Evolutionary conservation across 768 basidiomycete species (phyloP).

Genomic region (Tulasnella sp.): DNA sequence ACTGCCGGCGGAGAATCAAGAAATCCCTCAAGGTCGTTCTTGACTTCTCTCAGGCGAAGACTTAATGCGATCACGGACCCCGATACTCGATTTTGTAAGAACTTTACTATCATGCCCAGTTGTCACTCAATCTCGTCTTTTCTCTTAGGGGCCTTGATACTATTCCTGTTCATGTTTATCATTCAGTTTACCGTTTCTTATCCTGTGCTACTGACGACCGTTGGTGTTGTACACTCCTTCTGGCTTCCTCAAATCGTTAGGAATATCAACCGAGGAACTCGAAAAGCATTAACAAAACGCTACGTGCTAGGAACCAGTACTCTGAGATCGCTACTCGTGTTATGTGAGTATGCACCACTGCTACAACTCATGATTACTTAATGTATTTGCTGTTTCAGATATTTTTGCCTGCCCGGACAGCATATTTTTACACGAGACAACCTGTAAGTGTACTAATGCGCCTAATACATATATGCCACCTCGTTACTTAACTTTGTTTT

Average conservation of each 20-base stretch:
- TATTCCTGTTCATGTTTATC: conserved; percentile 56
- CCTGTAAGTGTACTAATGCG: conserved; percentile 36
- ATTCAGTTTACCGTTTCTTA: conserved; percentile 58
- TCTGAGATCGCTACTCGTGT: conserved; percentile 52
- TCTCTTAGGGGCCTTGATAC: conserved; percentile 47
- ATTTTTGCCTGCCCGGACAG: conserved; percentile 75
- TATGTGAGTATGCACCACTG: conserved; percentile 44
- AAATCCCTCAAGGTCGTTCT: background rate
- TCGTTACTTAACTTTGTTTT: background rate
- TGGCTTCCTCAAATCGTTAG: conserved; percentile 81
- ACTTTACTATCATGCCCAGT: background rate
- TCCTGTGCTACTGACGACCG: conserved; percentile 52
- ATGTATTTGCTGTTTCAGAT: conserved; percentile 34
- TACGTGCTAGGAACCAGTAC: conserved; percentile 69
- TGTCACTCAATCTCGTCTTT: background rate
- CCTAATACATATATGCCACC: conserved; percentile 5
- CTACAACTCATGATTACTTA: background rate
- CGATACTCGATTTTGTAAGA: conserved; percentile 16
- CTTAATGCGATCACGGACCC: conserved; percentile 9
- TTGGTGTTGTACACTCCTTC: conserved; percentile 59
- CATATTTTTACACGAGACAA: conserved; percentile 66
- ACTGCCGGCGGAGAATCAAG: conserved; percentile 4
- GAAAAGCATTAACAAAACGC: conserved; percentile 50
- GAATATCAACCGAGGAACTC: conserved; percentile 54
- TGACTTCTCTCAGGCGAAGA: conserved; percentile 2